Percentiles rank a stretch among this genome's conserved stretches.
phyloP scores from a whole-genome alignment of 176 grass and related monocot genomes.

The Elaeis guineensis region DNA sequence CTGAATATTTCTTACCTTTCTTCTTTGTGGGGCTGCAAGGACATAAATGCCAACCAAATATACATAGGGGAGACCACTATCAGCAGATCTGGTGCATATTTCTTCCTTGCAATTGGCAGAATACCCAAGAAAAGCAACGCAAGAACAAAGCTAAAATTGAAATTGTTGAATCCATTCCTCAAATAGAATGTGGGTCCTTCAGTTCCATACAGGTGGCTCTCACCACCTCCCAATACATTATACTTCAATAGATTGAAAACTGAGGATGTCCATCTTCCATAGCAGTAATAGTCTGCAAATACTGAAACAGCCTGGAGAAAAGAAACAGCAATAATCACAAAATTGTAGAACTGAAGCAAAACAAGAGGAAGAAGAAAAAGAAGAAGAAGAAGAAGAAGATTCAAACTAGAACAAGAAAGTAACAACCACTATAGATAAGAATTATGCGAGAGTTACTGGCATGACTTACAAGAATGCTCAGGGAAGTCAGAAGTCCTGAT shows the following conservation, averaged over 20 bases:
- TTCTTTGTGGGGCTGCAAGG: constrained; percentile 96
- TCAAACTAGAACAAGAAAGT: too few relatives aligned
- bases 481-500: constrained; percentile 64
- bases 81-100: constrained; percentile 67
- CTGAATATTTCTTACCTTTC: constrained; percentile 46
- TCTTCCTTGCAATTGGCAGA: constrained; percentile 60
- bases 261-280: constrained; percentile 70
- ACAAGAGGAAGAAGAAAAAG: neutral
- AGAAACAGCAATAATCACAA: constrained; percentile 12
- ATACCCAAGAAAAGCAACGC: constrained; percentile 60
- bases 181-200: constrained; percentile 76
- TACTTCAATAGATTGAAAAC: constrained; percentile 95
- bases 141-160: constrained; percentile 86
- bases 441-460: neutral
- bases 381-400: neutral
- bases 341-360: neutral
- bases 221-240: constrained; percentile 83
- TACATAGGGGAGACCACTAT: constrained; percentile 82
- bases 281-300: constrained; percentile 61
- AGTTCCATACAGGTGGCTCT: constrained; percentile 90
- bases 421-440: too few relatives aligned
- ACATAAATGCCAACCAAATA: constrained; percentile 96
- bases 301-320: constrained; percentile 63
- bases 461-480: constrained; percentile 69
- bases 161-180: constrained; percentile 92